phyloP scores from a whole-genome alignment of 2,329 filamentous ascomycete genomes.

The Chaetomium globosum region DNA sequence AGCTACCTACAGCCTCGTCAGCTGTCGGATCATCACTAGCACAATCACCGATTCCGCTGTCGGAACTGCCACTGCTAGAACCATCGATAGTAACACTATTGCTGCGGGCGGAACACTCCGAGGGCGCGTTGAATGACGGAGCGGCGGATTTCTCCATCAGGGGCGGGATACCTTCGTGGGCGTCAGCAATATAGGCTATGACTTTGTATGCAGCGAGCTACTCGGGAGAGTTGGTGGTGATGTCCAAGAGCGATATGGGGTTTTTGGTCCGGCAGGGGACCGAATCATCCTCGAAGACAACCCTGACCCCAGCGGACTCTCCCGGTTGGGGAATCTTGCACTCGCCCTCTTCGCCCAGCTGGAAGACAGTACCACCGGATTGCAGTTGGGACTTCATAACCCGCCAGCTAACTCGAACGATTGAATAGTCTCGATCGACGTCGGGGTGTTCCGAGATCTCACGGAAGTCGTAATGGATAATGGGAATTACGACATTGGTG shows the following conservation, averaged over 20 bases:
- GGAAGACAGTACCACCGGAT: slow-evolving; percentile 2
- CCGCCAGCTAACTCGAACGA: no score
- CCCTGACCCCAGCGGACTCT: slow-evolving; percentile 14
- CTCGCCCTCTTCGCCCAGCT: slow-evolving; percentile 16
- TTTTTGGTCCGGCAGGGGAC: slow-evolving; percentile 14
- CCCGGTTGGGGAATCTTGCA: slow-evolving; percentile 14
- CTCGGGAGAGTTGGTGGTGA: not conserved
- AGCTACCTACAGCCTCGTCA: slow-evolving; percentile 3
- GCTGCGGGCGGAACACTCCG: not conserved
- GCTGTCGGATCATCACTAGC: not conserved
- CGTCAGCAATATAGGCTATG: slow-evolving; percentile 17
- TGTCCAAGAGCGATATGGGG: not conserved
- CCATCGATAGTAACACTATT: no score
- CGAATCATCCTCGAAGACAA: slow-evolving; percentile 11
- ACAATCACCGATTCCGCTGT: not conserved
- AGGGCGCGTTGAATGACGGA: no score
- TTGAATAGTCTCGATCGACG: no score
- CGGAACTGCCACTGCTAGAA: not conserved
- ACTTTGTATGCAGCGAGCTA: slow-evolving; percentile 17
- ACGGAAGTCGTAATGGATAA: no score
- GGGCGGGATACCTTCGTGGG: slow-evolving; percentile 9
- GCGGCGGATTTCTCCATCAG: not conserved
- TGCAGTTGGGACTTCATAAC: no score
- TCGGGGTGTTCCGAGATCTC: no score
- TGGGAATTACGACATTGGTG: no score